Percentiles rank a stretch among this genome's conserved stretches.
Conservation (phyloP, 148 eudicot species). For the Silene uniflora region DNA sequence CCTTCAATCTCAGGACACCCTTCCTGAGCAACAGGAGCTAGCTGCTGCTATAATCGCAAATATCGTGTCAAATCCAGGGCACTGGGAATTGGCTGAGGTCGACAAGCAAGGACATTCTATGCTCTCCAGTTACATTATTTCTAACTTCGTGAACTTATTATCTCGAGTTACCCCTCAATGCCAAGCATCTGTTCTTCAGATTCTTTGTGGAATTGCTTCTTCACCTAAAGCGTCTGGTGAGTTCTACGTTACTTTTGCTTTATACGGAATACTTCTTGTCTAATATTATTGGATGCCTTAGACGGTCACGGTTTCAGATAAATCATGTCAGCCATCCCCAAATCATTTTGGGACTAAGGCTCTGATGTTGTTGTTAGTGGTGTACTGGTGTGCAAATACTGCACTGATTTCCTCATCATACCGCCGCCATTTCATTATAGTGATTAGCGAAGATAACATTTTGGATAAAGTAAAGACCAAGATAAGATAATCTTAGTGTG, state of each 20-base stretch:
- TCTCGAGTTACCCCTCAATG: slow-evolving; percentile 43
- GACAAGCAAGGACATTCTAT: slow-evolving; percentile 41
- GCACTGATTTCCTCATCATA: not conserved
- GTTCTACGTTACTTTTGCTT: slow-evolving; percentile 7
- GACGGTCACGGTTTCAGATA: too few relatives aligned
- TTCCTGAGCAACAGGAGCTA: slow-evolving; percentile 37
- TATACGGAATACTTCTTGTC: too few relatives aligned
- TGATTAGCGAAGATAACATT: too few relatives aligned
- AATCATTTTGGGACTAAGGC: too few relatives aligned
- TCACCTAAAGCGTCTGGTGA: slow-evolving; percentile 68
- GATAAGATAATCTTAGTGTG: too few relatives aligned
- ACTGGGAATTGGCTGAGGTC: slow-evolving; percentile 62
- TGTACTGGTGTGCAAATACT: not conserved
- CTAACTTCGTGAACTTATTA: slow-evolving; percentile 36
- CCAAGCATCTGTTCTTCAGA: slow-evolving; percentile 46
- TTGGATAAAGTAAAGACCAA: too few relatives aligned
- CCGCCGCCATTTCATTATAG: not conserved
- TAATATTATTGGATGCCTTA: too few relatives aligned
- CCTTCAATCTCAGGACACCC: slow-evolving; percentile 33
- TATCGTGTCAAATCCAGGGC: slow-evolving; percentile 60
- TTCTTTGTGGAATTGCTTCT: slow-evolving; percentile 55
- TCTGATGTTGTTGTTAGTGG: too few relatives aligned
- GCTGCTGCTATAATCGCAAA: slow-evolving; percentile 54
- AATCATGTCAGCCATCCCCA: too few relatives aligned
- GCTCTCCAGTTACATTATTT: slow-evolving; percentile 43